phyloP scores from a whole-genome alignment of 2,329 filamentous ascomycete genomes.

The Claviceps spartinae region DNA sequence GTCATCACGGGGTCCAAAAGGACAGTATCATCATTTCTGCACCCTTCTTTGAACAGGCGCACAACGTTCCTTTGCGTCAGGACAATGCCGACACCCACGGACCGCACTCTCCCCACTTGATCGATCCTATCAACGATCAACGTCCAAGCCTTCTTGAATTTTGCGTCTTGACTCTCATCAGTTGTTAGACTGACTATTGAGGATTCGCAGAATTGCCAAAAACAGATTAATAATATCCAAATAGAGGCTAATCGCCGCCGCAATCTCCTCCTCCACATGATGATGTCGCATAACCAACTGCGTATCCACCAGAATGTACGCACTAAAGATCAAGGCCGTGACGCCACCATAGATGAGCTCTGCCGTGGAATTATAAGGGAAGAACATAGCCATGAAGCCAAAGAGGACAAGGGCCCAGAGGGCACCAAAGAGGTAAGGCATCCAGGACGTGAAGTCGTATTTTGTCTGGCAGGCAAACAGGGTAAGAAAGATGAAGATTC shows the following conservation, averaged over 20 bases:
- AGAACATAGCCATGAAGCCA: constrained; percentile 82
- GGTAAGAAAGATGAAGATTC: constrained; percentile 66
- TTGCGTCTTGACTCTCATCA: constrained; percentile 26
- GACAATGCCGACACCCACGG: too few species aligned
- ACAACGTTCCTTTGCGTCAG: too few species aligned
- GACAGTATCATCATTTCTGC: too few species aligned
- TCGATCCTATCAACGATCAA: too few species aligned
- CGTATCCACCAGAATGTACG: constrained; percentile 90
- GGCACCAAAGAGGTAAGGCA: constrained; percentile 82
- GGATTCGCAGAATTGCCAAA: constrained; percentile 83
- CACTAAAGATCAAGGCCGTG: constrained; percentile 78
- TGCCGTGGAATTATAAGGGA: constrained; percentile 66
- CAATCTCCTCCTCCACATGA: constrained; percentile 96
- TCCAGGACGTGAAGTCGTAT: constrained; percentile 97
- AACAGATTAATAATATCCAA: constrained; percentile 96
- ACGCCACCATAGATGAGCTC: constrained; percentile 79
- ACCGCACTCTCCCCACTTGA: too few species aligned
- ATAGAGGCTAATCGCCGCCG: constrained; percentile 86
- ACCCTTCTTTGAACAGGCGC: too few species aligned
- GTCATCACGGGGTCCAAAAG: too few species aligned
- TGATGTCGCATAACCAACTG: constrained; percentile 92
- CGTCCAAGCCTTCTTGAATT: too few species aligned
- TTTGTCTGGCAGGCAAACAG: constrained; percentile 93
- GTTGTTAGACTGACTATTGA: constrained; percentile 94
- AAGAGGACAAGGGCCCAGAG: constrained; percentile 88